Base-by-base conservation (phyloP, 305 asterid genomes). In the Fraxinus xanthoxyloides region DNA sequence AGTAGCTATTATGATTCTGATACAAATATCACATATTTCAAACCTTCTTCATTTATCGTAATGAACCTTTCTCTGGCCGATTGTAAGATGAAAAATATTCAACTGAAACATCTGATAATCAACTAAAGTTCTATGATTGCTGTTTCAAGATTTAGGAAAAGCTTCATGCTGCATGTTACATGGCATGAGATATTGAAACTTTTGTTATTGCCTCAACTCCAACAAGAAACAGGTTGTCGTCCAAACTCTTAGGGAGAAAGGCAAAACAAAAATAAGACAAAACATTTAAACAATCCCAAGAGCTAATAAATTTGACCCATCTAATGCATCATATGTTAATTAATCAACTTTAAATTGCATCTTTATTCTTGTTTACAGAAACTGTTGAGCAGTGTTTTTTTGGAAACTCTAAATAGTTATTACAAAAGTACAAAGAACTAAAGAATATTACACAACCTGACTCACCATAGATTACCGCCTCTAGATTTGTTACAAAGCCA, bases 191-290 rank as follows among this genome's bases (percentile, higher is more conserved):
- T 24, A 79, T 9, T 32, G 9, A 46, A 76, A 63, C 8, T 3
- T 63, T 23, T 10, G 72, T 17, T 76, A 80, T 61, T 28, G 77
- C 77, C 72, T 54, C 43, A 70, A 24, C 17, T 31, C 32, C 72
- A 24, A 46, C 40, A 28, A 69, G 72, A 75, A 63, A 63, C 43
- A n/a, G 30, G 36, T 65, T 28, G 28, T 54, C 31, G 51, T 24
- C 19, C 82, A 40, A 77, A 84, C 80, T 40, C 78, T 78, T 21
- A 78, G 83, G 82, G 78, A 1, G 4, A 61, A 23, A 24, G 72
- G 72, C 5, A 24, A 26, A 24, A 34, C 17, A 63, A 63, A 63
- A 61, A 61, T 7, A 61, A 61, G 26, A 61, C 65, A 54, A 51
- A 51, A 15, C 65, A n/a, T 54, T n/a, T n/a, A 54, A 54, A 54